A percentile compares a stretch with the other conserved stretches of the same genome.
phyloP scores from a whole-genome alignment of 345 rosid genomes.

The Lepidium africanum region DNA sequence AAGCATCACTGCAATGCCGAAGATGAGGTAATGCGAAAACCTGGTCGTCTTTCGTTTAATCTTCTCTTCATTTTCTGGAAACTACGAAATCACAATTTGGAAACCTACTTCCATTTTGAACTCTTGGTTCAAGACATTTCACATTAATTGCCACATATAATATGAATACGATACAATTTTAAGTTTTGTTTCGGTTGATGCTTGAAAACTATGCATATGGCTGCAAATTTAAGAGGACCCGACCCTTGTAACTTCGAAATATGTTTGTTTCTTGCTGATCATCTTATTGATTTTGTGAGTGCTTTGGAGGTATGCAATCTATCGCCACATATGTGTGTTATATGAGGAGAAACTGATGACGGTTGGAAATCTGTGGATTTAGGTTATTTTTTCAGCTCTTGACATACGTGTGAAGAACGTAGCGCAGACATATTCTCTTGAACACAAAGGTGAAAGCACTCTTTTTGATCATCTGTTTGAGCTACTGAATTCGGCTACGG shows the following conservation, averaged over 20 bases:
- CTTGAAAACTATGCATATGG: background rate
- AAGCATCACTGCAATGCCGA: constrained; percentile 82
- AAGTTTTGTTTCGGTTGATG: background rate
- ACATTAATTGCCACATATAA: background rate
- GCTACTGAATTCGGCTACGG: constrained; percentile 51
- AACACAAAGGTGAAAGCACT: constrained; percentile 81
- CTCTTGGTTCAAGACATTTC: background rate
- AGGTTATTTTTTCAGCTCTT: constrained; percentile 97
- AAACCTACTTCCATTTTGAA: background rate
- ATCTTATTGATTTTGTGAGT: constrained; percentile 4
- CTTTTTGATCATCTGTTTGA: constrained; percentile 78
- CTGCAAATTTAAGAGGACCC: background rate
- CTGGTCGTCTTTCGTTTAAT: background rate
- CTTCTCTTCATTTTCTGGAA: background rate
- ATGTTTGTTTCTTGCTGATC: background rate
- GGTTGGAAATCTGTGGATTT: constrained; percentile 18
- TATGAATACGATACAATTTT: background rate
- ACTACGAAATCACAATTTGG: background rate
- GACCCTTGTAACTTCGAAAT: background rate
- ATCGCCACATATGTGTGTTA: background rate
- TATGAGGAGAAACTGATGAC: constrained; percentile 5
- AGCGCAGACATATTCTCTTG: constrained; percentile 88
- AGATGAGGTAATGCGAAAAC: constrained; percentile 54
- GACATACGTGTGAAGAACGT: constrained; percentile 95
- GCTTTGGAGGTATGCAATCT: background rate